Evolutionary conservation across 106 monocot genomes (phyloP).

Genomic region (Agapanthus africanus): DNA sequence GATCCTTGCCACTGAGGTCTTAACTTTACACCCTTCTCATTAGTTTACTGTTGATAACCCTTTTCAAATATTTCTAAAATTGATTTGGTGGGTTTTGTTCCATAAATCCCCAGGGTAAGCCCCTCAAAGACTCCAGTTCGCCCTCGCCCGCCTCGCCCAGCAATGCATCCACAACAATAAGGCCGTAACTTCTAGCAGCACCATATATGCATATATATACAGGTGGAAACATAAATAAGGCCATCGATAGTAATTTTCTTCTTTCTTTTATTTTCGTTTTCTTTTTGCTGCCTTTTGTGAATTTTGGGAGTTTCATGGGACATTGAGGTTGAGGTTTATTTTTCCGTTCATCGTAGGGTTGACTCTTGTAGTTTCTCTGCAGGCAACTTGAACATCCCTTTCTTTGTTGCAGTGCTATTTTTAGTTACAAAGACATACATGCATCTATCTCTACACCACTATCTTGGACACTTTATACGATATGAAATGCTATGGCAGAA

Average conservation of each 20-base stretch:
- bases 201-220: slow-evolving; percentile 17
- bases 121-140: slow-evolving; percentile 64
- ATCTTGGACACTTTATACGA: no score
- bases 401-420: no score
- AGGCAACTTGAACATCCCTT: no score
- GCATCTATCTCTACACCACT: no score
- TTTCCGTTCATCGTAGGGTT: no score
- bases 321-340: background rate
- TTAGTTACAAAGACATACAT: no score
- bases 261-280: background rate
- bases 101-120: slow-evolving; percentile 33
- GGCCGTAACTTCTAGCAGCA: background rate
- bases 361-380: no score
- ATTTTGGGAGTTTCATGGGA: background rate
- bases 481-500: no score
- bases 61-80: no score
- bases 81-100: no score
- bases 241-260: background rate
- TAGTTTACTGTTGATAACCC: no score
- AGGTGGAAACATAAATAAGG: background rate
- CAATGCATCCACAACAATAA: slow-evolving; percentile 1
- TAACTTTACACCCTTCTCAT: no score
- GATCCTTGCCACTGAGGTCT: slow-evolving; percentile 46
- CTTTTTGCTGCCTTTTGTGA: background rate
- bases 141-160: slow-evolving; percentile 23